Evolutionary conservation across 23 red algal species (phyloP).

Genomic region (Gracilaria caudata): DNA sequence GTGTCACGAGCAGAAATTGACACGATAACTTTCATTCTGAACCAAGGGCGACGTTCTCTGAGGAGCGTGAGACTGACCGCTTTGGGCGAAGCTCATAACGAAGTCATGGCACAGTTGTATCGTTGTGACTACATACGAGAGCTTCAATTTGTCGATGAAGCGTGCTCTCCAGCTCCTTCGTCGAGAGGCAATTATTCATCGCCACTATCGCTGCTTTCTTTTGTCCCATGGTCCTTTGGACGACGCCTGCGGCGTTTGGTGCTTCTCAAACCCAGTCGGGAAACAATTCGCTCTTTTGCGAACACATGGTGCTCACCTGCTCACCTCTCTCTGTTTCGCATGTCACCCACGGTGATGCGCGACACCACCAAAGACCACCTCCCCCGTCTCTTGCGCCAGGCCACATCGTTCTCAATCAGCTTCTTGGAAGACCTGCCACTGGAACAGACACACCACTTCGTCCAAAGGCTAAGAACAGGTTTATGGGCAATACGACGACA

Average conservation of each 20-base stretch:
- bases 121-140: slow-evolving; percentile 15
- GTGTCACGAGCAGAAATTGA: background rate
- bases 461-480: background rate
- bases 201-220: background rate
- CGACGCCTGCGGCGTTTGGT: slow-evolving; percentile 5
- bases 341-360: slow-evolving; percentile 3
- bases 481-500: slow-evolving; percentile 17
- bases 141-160: slow-evolving; percentile 1
- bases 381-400: background rate
- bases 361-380: slow-evolving; percentile 5
- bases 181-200: background rate
- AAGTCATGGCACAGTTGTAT: slow-evolving; percentile 7
- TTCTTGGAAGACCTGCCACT: slow-evolving; percentile 7
- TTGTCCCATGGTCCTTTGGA: slow-evolving; percentile 11
- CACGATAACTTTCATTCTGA: background rate
- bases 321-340: background rate
- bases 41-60: slow-evolving; percentile 3
- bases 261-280: background rate
- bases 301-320: background rate
- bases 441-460: slow-evolving; percentile 14
- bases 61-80: background rate
- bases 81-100: background rate
- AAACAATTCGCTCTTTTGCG: background rate
- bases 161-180: background rate
- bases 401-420: slow-evolving; percentile 1